A percentile compares a stretch with the other conserved stretches of the same genome.
phyloP scores from a whole-genome alignment of 257 asterid genomes.

The Avicennia marina region DNA sequence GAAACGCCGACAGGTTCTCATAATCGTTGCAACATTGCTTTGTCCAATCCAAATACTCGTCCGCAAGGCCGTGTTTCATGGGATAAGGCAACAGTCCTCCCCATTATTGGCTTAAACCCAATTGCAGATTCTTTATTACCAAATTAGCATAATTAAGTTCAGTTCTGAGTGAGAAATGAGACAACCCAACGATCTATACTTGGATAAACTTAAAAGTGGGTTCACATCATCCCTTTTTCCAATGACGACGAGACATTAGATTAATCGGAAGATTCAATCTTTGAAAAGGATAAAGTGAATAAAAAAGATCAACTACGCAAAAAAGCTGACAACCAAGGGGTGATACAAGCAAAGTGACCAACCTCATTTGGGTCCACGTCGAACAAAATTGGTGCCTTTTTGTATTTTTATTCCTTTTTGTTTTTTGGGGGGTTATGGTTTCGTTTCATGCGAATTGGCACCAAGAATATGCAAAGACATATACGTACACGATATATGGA shows the following conservation, averaged over 20 bases:
- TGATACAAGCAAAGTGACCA: slow-evolving; percentile 53
- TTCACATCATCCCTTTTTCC: neutral
- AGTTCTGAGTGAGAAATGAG: slow-evolving; percentile 27
- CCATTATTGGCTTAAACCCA: slow-evolving; percentile 23
- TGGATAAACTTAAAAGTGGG: neutral
- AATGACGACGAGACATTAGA: slow-evolving; percentile 1
- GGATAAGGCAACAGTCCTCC: slow-evolving; percentile 21
- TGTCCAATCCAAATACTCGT: neutral
- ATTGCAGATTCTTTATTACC: slow-evolving; percentile 15
- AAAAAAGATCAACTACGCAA: slow-evolving; percentile 1
- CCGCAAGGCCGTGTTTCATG: slow-evolving; percentile 14
- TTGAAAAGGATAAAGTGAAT: slow-evolving; percentile 33
- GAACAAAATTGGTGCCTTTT: slow-evolving; percentile 29
- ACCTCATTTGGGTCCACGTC: slow-evolving; percentile 79
- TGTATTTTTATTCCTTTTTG: neutral
- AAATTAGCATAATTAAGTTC: neutral
- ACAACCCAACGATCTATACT: slow-evolving; percentile 22
- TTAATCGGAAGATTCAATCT: slow-evolving; percentile 33
- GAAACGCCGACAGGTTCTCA: no score
- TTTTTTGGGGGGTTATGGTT: slow-evolving; percentile 8
- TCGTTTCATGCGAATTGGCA: slow-evolving; percentile 42
- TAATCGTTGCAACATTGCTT: no score
- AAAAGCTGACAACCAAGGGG: slow-evolving; percentile 29
- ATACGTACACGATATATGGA: slow-evolving; percentile 22
- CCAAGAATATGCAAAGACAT: slow-evolving; percentile 19